phyloP scores from a whole-genome alignment of 495 filamentous ascomycete genomes.

The Jackrogersella minutella region DNA sequence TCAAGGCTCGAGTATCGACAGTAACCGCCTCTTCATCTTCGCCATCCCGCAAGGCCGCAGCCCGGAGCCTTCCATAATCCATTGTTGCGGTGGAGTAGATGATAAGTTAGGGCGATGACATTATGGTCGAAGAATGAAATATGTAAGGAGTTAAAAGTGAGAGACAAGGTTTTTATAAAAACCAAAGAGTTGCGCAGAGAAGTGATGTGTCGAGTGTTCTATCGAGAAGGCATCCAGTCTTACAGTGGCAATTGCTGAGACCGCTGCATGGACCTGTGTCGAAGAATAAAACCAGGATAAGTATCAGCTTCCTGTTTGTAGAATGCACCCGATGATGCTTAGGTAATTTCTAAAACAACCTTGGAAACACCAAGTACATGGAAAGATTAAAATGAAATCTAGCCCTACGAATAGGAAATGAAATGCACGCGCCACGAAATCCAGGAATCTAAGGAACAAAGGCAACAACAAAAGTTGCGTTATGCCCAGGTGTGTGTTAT shows the following conservation, averaged over 20 bases:
- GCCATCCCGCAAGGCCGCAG: slow-evolving; percentile 83
- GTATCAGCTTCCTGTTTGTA: background rate
- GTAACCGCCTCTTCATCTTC: slow-evolving; percentile 98
- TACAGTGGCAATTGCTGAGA: slow-evolving; percentile 22
- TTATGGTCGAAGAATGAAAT: slow-evolving; percentile 11
- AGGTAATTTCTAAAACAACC: slow-evolving; percentile 15
- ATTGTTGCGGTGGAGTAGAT: slow-evolving; percentile 46
- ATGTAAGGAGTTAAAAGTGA: background rate
- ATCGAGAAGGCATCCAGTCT: slow-evolving; percentile 10
- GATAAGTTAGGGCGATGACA: slow-evolving; percentile 12
- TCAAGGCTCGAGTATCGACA: slow-evolving; percentile 93
- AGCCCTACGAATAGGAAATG: background rate
- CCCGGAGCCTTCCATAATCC: slow-evolving; percentile 84
- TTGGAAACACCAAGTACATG: background rate
- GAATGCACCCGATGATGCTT: background rate
- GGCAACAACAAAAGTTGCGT: background rate
- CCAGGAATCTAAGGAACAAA: background rate
- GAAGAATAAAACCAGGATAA: too few species aligned
- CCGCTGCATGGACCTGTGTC: background rate
- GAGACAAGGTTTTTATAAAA: slow-evolving; percentile 12
- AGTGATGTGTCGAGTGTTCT: slow-evolving; percentile 14
- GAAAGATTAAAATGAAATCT: background rate
- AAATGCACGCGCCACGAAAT: background rate
- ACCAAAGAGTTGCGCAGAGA: background rate
- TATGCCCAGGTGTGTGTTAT: background rate